Base-by-base conservation (phyloP, 106 monocot species). In the Iris macrosiphon region DNA sequence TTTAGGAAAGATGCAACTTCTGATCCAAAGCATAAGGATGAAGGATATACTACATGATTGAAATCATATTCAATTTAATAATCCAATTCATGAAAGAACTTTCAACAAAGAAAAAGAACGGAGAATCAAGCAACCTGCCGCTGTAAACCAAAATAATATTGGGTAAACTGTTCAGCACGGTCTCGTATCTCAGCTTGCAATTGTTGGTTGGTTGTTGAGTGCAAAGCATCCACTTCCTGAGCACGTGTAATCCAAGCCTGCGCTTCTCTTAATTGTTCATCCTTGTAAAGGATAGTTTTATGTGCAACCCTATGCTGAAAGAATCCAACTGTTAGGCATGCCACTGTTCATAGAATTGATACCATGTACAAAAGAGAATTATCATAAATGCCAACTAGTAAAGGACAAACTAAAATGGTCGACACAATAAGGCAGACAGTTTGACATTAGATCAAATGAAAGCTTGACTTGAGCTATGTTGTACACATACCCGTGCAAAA, bases 141-240 rank as follows among this genome's bases (percentile, higher is more conserved):
- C 25, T 87, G 85, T 18, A 80, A 63, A 52, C 58, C 69, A 52
- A 77, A 46, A 68, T 77, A 98, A 71, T 72, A 98, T 55, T 90
- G 96, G 33, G 83, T 86, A 40, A 98, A 98, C 34, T 98, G 96
- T 42, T 98, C 96, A 41, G 69, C 78, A 1, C 80, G 85, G 28
- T 98, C 87, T 49, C 80, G 73, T 22, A 98, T 31, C 61, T 90
- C 85, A 57, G 79, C 74, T 80, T 98, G 96, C 34, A 98, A 55
- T 9, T 79, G 64, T 43, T 80, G 84, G 26, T 79, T 88, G 15
- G 73, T 73, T 40, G 87, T 69, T 23, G 73, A 76, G 34, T 95
- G 88, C 39, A 90, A 49, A 54, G 80, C 86, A 69, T 89, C 89
- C 77, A 87, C 68, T 70, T 92, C 92, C 59, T 83, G 96, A 59